Evolutionary conservation across 169 alveolate species (phyloP), one percentile per base, ranked within the genome.

Genomic region (Plasmodium knowlesi): DNA sequence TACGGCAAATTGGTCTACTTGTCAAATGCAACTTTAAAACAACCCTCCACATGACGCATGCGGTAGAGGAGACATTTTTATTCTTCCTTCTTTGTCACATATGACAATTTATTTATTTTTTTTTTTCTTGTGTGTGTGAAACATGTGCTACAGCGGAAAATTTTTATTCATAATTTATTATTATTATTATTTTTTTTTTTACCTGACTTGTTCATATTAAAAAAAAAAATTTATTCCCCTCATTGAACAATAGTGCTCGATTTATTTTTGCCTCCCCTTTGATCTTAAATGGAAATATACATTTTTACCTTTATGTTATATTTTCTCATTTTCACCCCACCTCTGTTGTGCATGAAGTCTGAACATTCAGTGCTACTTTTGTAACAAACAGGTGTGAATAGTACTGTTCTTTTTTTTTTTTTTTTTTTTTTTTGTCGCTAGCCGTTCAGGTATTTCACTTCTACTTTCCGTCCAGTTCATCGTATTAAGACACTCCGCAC

Each of bases 401-500:
- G 28, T 79, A 19, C 32, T 39, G 46, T 79, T 14, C 43, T 39
- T 78, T 39, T 78, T 41, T 78, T 30, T 74, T 74, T 74, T 76
- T 76, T 76, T 50, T 76, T 76, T 76, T 76, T 76, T 76, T 76
- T 76, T 76, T 12, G n/a, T 46, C 5, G 57, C 57, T 12, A 46
- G n/a, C 57, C 57, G 57, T 12, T 46, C n/a, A 46, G 57, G 57
- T 46, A 5, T 5, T 12, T 46, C 57, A 46, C 57, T n/a, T 46
- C 10, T 46, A 10, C 57, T 1, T 46, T 46, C 57, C 57, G 57
- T 46, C 57, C 57, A 46, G 57, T 12, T 46, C 57, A 46, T n/a
- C n/a, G 9, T 46, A 46, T 46, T 46, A 46, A 10, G n/a, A 12
- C 57, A 6, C 57, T 10, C 57, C 57, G n/a, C n/a, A 46, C 57